Percentiles rank a stretch among this genome's conserved stretches.
phyloP scores from a whole-genome alignment of 768 basidiomycete species.

The Leccinum disarticulatum region DNA sequence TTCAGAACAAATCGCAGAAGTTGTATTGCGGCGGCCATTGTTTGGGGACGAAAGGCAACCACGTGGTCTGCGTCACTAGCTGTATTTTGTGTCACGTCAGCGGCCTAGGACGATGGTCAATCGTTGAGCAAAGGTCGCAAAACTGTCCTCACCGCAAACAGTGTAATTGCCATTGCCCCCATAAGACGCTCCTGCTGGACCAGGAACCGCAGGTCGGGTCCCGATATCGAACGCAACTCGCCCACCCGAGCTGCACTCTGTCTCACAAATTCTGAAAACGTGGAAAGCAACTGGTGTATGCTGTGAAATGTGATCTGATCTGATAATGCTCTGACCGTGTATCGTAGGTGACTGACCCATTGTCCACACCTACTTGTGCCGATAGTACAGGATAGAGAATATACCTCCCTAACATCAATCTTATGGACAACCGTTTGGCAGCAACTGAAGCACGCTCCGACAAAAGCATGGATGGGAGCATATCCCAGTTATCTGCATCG shows the following conservation, averaged over 20 bases:
- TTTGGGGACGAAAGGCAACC: slow-evolving; percentile 46
- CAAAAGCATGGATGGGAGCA: slow-evolving; percentile 42
- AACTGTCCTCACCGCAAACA: slow-evolving; percentile 35
- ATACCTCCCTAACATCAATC: slow-evolving; percentile 53
- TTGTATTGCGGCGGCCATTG: slow-evolving; percentile 42
- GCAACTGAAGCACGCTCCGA: slow-evolving; percentile 58
- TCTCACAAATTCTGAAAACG: slow-evolving; percentile 21
- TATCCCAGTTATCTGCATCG: slow-evolving; percentile 52
- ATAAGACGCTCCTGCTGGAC: slow-evolving; percentile 31
- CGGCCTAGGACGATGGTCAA: slow-evolving; percentile 18
- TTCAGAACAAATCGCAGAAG: slow-evolving; percentile 43
- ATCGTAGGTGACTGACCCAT: slow-evolving; percentile 19
- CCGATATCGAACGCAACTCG: slow-evolving; percentile 8
- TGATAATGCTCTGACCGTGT: background rate
- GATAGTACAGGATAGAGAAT: slow-evolving; percentile 47
- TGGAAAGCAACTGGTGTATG: slow-evolving; percentile 13
- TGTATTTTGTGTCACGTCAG: slow-evolving; percentile 15
- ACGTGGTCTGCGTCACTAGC: background rate
- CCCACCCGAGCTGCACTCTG: slow-evolving; percentile 18
- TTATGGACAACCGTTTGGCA: slow-evolving; percentile 56
- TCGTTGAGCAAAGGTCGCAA: background rate
- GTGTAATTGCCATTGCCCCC: slow-evolving; percentile 36
- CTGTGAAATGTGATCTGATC: slow-evolving; percentile 9
- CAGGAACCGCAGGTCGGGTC: slow-evolving; percentile 8
- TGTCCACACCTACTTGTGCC: slow-evolving; percentile 12